Evolutionary conservation across 768 basidiomycete species (phyloP).

Genomic region (Tulasnella sp.): DNA sequence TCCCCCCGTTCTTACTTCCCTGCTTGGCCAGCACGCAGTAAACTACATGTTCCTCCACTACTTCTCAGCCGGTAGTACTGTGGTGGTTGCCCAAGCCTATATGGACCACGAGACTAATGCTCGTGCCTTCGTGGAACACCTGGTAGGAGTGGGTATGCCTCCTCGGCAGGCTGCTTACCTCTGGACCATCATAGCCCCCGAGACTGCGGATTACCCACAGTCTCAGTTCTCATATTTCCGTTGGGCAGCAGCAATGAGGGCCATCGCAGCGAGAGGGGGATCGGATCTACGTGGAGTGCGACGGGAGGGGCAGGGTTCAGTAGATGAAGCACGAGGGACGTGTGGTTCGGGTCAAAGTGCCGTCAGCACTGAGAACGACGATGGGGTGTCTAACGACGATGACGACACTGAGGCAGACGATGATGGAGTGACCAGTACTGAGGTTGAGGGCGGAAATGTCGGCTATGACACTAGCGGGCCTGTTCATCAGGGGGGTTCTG

Average conservation of each 20-base stretch:
- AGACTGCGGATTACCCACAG: neutral
- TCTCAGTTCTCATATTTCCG: neutral
- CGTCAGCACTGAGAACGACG: too few species aligned
- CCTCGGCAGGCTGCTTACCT: neutral
- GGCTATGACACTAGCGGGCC: too few species aligned
- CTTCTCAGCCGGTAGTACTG: neutral
- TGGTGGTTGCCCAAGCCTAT: neutral
- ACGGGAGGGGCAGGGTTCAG: too few species aligned
- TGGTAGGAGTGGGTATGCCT: neutral
- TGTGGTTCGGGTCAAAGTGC: too few species aligned
- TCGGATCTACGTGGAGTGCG: too few species aligned
- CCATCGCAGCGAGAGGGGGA: too few species aligned
- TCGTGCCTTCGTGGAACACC: neutral
- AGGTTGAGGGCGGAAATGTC: too few species aligned
- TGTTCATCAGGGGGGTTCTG: too few species aligned
- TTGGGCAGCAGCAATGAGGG: neutral
- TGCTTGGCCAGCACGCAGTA: neutral
- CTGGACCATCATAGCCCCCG: neutral
- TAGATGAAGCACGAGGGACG: too few species aligned
- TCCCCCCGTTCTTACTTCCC: neutral
- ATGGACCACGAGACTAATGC: neutral
- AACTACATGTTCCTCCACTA: neutral
- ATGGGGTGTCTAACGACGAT: too few species aligned
- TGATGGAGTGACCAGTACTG: too few species aligned
- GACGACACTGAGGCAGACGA: too few species aligned